Percentiles rank a stretch among this genome's conserved stretches.
Evolutionary conservation across 257 asterid species (phyloP).

Genomic region (Solanum sitiens): DNA sequence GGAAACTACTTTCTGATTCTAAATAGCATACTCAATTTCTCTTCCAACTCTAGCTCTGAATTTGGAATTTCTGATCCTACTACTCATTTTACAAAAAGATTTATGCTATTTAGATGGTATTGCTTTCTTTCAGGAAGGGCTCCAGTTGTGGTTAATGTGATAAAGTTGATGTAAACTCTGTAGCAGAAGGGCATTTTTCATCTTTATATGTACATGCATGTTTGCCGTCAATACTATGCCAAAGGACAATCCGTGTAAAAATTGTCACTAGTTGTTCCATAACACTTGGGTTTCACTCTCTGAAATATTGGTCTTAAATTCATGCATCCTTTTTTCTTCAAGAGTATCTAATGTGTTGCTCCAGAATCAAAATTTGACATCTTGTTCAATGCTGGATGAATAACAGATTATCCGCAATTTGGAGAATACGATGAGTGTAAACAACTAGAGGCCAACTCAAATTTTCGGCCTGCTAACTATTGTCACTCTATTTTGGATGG

Average conservation of each 20-base stretch:
- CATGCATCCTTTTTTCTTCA: too few relatives aligned
- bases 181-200: not conserved
- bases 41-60: not conserved
- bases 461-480: not conserved
- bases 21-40: not conserved
- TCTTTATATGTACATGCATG: slow-evolving; percentile 54
- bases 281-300: not conserved
- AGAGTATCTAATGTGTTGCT: too few relatives aligned
- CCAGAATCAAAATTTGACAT: too few relatives aligned
- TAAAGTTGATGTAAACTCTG: not conserved
- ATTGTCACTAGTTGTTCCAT: not conserved
- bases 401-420: not conserved
- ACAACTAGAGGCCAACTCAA: not conserved
- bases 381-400: not conserved
- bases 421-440: not conserved
- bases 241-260: not conserved
- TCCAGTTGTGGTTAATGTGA: not conserved
- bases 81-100: not conserved
- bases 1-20: not conserved
- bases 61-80: not conserved
- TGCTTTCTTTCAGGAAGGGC: not conserved
- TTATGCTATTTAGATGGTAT: not conserved
- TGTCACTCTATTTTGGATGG: too few relatives aligned
- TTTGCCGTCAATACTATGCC: slow-evolving; percentile 62
- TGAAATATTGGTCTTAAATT: too few relatives aligned